Percentiles rank a stretch among this genome's conserved stretches.
Evolutionary conservation across 139 green algal species (phyloP).

Genomic region (Auxenochlorella pyrenoidosa): DNA sequence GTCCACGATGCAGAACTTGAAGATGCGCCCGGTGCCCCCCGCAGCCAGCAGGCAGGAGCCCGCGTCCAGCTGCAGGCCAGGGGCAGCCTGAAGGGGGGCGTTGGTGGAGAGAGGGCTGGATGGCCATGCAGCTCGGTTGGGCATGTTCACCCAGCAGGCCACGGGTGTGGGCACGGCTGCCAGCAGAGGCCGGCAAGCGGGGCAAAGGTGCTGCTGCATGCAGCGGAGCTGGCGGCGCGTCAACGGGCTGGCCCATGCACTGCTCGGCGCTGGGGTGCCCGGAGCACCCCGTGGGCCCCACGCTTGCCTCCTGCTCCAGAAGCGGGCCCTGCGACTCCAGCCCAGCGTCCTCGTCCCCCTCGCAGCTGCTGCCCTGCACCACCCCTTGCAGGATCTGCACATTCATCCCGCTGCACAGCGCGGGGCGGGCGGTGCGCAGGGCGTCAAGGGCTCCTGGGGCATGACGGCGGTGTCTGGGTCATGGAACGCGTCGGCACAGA

Average conservation of each 20-base stretch:
- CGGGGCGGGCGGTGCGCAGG: not conserved
- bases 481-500: no score
- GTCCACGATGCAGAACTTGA: slow-evolving; percentile 59
- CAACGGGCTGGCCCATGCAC: no score
- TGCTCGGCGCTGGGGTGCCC: no score
- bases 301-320: not conserved
- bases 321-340: not conserved
- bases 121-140: no score
- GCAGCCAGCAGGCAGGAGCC: not conserved
- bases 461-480: no score
- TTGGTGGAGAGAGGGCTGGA: not conserved
- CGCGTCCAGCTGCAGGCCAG: not conserved
- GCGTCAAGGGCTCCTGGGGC: no score
- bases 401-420: slow-evolving; percentile 51
- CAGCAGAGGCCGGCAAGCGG: no score
- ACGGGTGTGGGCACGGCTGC: no score
- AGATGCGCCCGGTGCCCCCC: slow-evolving; percentile 26
- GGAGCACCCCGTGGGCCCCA: no score
- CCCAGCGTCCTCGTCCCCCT: not conserved
- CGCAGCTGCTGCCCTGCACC: slow-evolving; percentile 48
- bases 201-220: no score
- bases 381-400: slow-evolving; percentile 56
- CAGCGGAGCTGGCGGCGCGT: no score
- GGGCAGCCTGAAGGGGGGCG: not conserved
- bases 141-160: no score